Conservation (phyloP, 805 yeast genomes). For the Scheffersomyces coipomensis region DNA sequence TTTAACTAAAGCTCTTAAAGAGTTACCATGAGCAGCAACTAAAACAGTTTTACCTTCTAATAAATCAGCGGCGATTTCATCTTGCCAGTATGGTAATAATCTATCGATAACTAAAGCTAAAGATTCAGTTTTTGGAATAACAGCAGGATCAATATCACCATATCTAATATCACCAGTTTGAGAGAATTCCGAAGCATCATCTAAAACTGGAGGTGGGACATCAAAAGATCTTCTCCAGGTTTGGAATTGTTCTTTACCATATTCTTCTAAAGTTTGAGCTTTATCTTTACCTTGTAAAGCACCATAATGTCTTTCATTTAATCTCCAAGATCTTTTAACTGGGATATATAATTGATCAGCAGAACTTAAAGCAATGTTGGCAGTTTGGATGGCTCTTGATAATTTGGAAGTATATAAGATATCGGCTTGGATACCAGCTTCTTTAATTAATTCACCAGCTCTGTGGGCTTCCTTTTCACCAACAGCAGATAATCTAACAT, state of each 20-base stretch:
- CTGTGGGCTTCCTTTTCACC: constrained; percentile 90
- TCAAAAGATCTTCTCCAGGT: constrained; percentile 97
- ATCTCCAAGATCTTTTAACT: constrained; percentile 94
- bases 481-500: constrained; percentile 75
- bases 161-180: constrained; percentile 87
- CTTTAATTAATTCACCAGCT: constrained; percentile 91
- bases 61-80: constrained; percentile 81
- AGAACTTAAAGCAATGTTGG: constrained; percentile 84
- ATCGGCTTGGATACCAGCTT: constrained; percentile 82
- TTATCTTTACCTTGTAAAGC: constrained; percentile 98
- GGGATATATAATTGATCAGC: constrained; percentile 92
- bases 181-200: constrained; percentile 73
- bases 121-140: constrained; percentile 92
- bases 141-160: constrained; percentile 77
- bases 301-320: constrained; percentile 99
- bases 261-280: constrained; percentile 84
- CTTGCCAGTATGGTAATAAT: constrained; percentile 96
- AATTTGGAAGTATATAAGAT: constrained; percentile 87
- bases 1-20: constrained; percentile 93
- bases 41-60: constrained; percentile 86
- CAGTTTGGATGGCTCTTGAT: constrained; percentile 95
- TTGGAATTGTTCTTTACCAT: constrained; percentile 91
- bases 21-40: constrained; percentile 98
- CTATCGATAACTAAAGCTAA: constrained; percentile 93
- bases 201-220: constrained; percentile 91